phyloP scores from a whole-genome alignment of 768 basidiomycete species.

The Melanogaster broomeanus region DNA sequence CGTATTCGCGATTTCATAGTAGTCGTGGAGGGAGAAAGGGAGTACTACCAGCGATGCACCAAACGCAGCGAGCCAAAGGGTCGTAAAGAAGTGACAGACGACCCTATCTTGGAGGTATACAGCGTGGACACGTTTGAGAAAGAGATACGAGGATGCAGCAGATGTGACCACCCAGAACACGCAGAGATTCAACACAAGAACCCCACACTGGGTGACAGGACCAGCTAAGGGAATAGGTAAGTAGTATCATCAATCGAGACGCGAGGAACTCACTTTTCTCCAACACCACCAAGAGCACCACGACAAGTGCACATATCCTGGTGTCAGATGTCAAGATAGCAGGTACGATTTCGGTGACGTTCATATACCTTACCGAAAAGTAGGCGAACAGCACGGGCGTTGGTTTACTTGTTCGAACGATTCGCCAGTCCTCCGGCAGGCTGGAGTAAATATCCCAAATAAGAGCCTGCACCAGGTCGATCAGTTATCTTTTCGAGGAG shows the following conservation, averaged over 20 bases:
- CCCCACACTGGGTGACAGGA: constrained; percentile 20
- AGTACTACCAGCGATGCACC: constrained; percentile 30
- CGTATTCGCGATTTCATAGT: constrained; percentile 34
- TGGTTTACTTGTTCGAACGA: constrained; percentile 14
- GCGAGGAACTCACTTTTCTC: constrained; percentile 18
- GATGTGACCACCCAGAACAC: constrained; percentile 20
- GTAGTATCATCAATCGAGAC: not conserved
- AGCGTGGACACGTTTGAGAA: constrained; percentile 41
- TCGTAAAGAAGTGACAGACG: constrained; percentile 24
- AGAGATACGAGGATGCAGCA: constrained; percentile 35
- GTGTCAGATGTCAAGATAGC: constrained; percentile 4
- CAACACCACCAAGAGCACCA: constrained; percentile 16
- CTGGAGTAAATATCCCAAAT: constrained; percentile 28
- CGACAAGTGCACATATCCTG: constrained; percentile 20
- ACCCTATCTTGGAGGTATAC: constrained; percentile 26
- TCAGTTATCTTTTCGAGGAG: constrained; percentile 1
- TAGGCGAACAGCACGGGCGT: constrained; percentile 23
- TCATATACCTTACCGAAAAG: constrained; percentile 21
- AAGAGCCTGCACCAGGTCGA: constrained; percentile 15
- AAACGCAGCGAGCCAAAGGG: constrained; percentile 34
- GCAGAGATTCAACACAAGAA: constrained; percentile 15
- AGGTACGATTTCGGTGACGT: not conserved
- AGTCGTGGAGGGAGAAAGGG: constrained; percentile 21
- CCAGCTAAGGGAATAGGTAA: constrained; percentile 17
- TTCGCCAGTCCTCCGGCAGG: constrained; percentile 17